These are phyloP conservation scores for Pyrus communis DNA, from an alignment of 306 rosid species.

Conservation along the genomic window DNA sequence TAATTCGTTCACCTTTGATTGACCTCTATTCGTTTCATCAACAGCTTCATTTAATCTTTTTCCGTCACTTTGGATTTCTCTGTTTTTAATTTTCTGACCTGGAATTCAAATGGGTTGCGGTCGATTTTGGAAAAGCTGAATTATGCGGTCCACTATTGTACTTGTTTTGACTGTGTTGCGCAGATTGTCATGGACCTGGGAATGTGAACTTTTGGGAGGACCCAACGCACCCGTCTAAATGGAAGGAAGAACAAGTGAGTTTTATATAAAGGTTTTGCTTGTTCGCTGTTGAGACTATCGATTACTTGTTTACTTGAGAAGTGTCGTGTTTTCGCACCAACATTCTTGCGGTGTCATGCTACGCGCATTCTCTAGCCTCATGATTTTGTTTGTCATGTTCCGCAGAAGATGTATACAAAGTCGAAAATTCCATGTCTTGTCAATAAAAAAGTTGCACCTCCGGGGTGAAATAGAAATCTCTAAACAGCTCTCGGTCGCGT, in stretches of 20 bases:
- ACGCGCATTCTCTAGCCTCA: neutral
- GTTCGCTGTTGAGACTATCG: neutral
- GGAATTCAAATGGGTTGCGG: neutral
- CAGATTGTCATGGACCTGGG: conserved; percentile 59
- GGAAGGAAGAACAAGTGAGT: conserved; percentile 70
- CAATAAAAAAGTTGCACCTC: neutral
- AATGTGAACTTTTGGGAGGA: conserved; percentile 69
- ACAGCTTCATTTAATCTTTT: too few relatives aligned
- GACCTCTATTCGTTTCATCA: too few relatives aligned
- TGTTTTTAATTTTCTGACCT: too few relatives aligned
- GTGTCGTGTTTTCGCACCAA: neutral
- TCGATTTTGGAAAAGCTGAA: neutral
- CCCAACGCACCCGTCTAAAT: conserved; percentile 53
- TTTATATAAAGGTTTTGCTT: neutral
- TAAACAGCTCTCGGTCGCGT: neutral
- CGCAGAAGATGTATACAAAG: neutral
- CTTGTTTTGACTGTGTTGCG: conserved; percentile 4
- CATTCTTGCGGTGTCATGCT: neutral
- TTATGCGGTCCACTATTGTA: neutral
- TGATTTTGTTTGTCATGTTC: neutral
- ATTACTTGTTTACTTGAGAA: neutral
- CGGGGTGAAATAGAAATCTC: neutral
- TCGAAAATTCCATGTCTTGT: neutral
- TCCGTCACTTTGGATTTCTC: too few relatives aligned
- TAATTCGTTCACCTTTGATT: too few relatives aligned